Evolutionary conservation across 2,329 filamentous ascomycete species (phyloP), one percentile per base, ranked within the genome.

Genomic region (Ophiostoma quercus): DNA sequence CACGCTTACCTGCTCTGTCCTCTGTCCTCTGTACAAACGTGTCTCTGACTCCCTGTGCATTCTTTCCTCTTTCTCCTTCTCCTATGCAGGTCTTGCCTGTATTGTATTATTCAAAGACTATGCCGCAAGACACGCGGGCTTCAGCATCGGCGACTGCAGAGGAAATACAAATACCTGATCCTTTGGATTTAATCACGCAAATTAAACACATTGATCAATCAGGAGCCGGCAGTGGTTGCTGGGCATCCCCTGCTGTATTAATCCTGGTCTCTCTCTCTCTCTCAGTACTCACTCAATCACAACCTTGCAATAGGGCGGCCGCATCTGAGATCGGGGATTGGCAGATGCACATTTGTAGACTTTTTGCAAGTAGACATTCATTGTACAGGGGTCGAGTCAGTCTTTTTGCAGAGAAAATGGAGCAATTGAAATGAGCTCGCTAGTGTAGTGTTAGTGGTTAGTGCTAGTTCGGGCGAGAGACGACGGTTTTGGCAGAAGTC

Each of bases 1-100:
- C n/a, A n/a, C n/a, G n/a, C n/a, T n/a, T n/a, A n/a, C n/a, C n/a
- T n/a, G n/a, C n/a, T n/a, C n/a, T n/a, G n/a, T n/a, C n/a, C n/a
- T n/a, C n/a, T n/a, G n/a, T n/a, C n/a, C n/a, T n/a, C n/a, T n/a
- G n/a, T n/a, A n/a, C n/a, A n/a, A n/a, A n/a, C 22, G 51, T 57
- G 51, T 57, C 22, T 57, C n/a, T 25, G 51, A 3, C 51, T 57
- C 51, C 51, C 51, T 57, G 51, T 57, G 22, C 51, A 57, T 57
- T 43, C 41, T 14, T 14, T 2, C 6, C 14, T 6, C 6, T 43
- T 12, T 14, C 19, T 54, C 11, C 25, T 29, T 54, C 47, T 54
- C 19, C 47, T 54, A 54, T 57, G 22, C 9, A 57, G 22, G 16
- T 57, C 51, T 57, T 57, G 22, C 47, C 7, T 9, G 19, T 22